Percentiles rank a stretch among this genome's conserved stretches.
Conservation (phyloP, 495 filamentous ascomycete genomes). For the Aspergillus hancockii region DNA sequence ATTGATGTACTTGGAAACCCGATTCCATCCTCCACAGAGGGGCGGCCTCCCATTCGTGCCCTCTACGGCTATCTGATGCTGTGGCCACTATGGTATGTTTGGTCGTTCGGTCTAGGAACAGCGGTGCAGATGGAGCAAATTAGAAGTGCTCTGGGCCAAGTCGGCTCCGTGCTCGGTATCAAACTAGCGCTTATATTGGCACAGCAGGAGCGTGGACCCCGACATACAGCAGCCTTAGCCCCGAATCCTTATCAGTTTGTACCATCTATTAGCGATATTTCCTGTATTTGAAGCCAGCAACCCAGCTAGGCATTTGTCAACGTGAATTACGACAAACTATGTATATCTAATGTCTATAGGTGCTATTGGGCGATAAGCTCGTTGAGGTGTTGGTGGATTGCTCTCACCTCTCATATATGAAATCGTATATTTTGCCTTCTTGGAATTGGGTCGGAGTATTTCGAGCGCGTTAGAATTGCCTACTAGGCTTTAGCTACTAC, state of each 20-base stretch:
- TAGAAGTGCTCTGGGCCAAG: slow-evolving; percentile 25
- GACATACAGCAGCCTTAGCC: background rate
- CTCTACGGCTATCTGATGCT: slow-evolving; percentile 39
- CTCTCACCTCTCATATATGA: background rate
- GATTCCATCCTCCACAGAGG: slow-evolving; percentile 10
- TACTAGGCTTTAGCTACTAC: too few relatives aligned
- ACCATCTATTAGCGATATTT: background rate
- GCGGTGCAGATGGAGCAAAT: slow-evolving; percentile 33
- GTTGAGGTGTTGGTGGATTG: too few relatives aligned
- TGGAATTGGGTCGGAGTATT: too few relatives aligned
- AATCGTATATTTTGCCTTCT: background rate
- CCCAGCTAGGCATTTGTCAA: background rate
- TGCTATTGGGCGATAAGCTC: background rate
- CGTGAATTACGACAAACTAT: background rate
- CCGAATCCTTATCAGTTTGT: background rate
- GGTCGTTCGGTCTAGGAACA: slow-evolving; percentile 39
- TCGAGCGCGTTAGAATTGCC: too few relatives aligned
- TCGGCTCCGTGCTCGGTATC: slow-evolving; percentile 41
- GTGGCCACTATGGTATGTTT: slow-evolving; percentile 47
- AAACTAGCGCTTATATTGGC: slow-evolving; percentile 40
- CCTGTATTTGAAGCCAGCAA: slow-evolving; percentile 7
- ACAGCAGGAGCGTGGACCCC: slow-evolving; percentile 19
- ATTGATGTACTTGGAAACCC: slow-evolving; percentile 40
- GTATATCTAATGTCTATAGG: background rate
- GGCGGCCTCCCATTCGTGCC: slow-evolving; percentile 28